Evolutionary conservation across 805 yeast species (phyloP).

Genomic region (Jamesozyma hellenica): DNA sequence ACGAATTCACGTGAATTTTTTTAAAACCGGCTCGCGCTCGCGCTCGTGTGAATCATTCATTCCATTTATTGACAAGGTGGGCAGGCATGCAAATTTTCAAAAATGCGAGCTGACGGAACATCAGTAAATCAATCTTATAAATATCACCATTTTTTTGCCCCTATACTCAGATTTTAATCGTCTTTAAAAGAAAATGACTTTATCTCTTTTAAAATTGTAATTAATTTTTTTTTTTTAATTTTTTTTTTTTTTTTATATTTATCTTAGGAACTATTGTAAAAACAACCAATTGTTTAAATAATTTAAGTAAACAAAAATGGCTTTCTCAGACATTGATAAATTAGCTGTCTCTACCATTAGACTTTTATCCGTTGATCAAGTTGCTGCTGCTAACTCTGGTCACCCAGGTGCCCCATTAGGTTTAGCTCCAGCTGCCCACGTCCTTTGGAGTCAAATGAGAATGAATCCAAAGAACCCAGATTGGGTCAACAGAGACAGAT

Average conservation of each 20-base stretch:
- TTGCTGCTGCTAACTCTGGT: slow-evolving; percentile 83
- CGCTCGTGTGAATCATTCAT: too few relatives aligned
- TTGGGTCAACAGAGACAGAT: slow-evolving; percentile 94
- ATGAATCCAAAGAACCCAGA: slow-evolving; percentile 85
- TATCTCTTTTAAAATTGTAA: background rate
- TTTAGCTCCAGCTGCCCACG: slow-evolving; percentile 91
- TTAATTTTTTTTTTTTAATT: background rate
- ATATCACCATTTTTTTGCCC: too few relatives aligned
- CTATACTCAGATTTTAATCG: too few relatives aligned
- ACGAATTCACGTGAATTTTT: too few relatives aligned
- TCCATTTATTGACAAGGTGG: too few relatives aligned
- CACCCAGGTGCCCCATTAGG: slow-evolving; percentile 99
- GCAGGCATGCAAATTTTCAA: too few relatives aligned
- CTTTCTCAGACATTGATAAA: slow-evolving; percentile 50
- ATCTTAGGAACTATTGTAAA: background rate
- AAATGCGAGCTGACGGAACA: too few relatives aligned
- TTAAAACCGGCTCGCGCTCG: too few relatives aligned
- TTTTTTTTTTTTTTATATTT: background rate
- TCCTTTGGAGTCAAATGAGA: slow-evolving; percentile 66
- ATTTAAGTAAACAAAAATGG: slow-evolving; percentile 13
- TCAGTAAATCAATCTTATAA: too few relatives aligned
- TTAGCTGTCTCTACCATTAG: slow-evolving; percentile 82
- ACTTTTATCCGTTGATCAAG: slow-evolving; percentile 78
- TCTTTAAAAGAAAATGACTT: too few relatives aligned
- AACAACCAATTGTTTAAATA: background rate